These are phyloP conservation scores for Crithidia sp. DNA, from an alignment of 208 protist genomes.

Conservation along the genomic window DNA sequence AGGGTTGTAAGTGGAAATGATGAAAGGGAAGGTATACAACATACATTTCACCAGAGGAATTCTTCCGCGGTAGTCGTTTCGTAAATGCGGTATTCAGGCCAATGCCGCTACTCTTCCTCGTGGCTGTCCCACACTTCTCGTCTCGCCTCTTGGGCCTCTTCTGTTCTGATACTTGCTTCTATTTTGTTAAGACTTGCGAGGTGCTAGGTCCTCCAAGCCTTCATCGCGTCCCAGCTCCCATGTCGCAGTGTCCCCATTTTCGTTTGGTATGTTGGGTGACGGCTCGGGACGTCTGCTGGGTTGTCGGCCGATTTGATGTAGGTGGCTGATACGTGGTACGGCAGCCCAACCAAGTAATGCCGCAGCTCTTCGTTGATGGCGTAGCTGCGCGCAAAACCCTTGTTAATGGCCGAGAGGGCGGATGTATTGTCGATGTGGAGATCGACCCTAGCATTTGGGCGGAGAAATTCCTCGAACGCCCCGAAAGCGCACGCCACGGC, in stretches of 20 bases:
- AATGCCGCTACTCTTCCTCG: no score
- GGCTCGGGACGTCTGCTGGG: slow-evolving; percentile 15
- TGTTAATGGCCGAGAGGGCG: slow-evolving; percentile 13
- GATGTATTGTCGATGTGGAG: slow-evolving; percentile 36
- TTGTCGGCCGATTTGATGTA: slow-evolving; percentile 12
- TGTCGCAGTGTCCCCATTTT: slow-evolving; percentile 7
- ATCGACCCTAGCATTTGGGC: background rate
- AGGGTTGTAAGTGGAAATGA: no score
- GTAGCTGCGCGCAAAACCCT: slow-evolving; percentile 13
- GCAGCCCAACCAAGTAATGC: background rate
- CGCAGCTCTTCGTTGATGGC: slow-evolving; percentile 17
- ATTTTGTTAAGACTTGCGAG: no score
- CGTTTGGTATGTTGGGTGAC: slow-evolving; percentile 6
- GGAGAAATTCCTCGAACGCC: slow-evolving; percentile 1
- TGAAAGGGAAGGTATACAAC: no score
- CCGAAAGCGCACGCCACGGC: slow-evolving; percentile 20
- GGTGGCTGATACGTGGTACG: slow-evolving; percentile 1
- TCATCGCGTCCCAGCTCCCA: background rate
- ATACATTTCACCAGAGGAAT: no score
- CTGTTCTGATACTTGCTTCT: no score
- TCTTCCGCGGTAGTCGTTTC: no score
- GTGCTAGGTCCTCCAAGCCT: no score
- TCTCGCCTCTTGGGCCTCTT: no score
- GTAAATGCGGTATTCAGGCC: no score
- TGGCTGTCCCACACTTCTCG: no score